Conservation (phyloP, 495 filamentous ascomycete genomes). For the Pseudomonodictys pantanalensis region DNA sequence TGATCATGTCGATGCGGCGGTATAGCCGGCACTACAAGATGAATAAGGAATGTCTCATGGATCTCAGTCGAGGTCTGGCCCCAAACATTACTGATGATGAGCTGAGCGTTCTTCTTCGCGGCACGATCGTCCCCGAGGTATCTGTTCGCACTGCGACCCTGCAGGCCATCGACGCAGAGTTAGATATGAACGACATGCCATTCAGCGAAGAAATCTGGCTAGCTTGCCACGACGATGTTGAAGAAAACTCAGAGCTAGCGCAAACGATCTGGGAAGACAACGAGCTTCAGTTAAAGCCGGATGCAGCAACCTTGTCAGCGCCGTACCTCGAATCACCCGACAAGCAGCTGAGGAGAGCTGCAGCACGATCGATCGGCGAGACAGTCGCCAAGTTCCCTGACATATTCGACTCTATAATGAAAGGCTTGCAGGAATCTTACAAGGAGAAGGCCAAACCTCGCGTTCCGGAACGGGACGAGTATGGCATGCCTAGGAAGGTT, state of each 20-base stretch:
- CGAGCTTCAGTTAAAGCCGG: slow-evolving; percentile 66
- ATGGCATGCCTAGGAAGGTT: slow-evolving; percentile 84
- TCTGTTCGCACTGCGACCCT: slow-evolving; percentile 81
- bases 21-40: slow-evolving; percentile 92
- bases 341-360: slow-evolving; percentile 74
- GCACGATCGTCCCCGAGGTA: slow-evolving; percentile 71
- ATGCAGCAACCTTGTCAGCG: slow-evolving; percentile 61
- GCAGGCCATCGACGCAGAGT: slow-evolving; percentile 85
- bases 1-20: slow-evolving; percentile 79
- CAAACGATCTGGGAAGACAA: slow-evolving; percentile 93
- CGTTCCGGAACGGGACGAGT: slow-evolving; percentile 78
- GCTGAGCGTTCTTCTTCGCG: slow-evolving; percentile 66
- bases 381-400: slow-evolving; percentile 57
- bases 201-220: slow-evolving; percentile 93
- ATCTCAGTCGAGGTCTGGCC: slow-evolving; percentile 76
- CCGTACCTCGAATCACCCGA: slow-evolving; percentile 78
- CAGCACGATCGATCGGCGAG: slow-evolving; percentile 77
- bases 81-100: slow-evolving; percentile 69
- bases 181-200: slow-evolving; percentile 80
- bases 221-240: slow-evolving; percentile 81
- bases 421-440: slow-evolving; percentile 66
- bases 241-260: slow-evolving; percentile 82
- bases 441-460: slow-evolving; percentile 73
- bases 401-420: slow-evolving; percentile 57
- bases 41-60: slow-evolving; percentile 84